phyloP scores from a whole-genome alignment of 495 filamentous ascomycete species.

The Cercophora samala region DNA sequence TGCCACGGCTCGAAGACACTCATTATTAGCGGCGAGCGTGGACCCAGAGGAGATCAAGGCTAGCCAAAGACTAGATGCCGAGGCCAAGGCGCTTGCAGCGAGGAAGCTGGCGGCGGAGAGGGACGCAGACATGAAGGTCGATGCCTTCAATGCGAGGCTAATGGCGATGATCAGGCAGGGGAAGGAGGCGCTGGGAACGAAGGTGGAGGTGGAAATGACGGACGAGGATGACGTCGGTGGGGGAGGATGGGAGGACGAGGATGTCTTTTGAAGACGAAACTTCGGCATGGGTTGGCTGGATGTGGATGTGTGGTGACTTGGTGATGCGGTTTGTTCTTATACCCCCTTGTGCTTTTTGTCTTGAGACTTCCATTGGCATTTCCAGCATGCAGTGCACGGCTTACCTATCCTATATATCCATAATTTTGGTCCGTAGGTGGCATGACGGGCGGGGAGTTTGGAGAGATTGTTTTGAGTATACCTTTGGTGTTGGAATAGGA shows the following conservation, averaged over 20 bases:
- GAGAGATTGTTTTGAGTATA: neutral
- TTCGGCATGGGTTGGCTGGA: neutral
- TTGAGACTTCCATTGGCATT: neutral
- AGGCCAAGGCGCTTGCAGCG: conserved; percentile 66
- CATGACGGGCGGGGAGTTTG: neutral
- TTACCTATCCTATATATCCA: neutral
- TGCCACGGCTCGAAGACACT: neutral
- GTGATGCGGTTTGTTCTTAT: neutral
- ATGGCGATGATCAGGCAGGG: conserved; percentile 85
- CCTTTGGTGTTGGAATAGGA: neutral
- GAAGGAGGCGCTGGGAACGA: conserved; percentile 79
- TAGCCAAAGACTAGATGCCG: conserved; percentile 47
- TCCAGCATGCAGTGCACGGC: neutral
- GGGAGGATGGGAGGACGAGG: conserved; percentile 8
- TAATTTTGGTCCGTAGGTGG: neutral
- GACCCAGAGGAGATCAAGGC: conserved; percentile 31
- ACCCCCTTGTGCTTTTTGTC: neutral
- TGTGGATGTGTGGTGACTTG: neutral
- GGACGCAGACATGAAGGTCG: conserved; percentile 74
- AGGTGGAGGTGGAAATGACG: conserved; percentile 67
- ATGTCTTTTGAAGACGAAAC: neutral
- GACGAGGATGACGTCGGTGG: conserved; percentile 39
- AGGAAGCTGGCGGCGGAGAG: conserved; percentile 65
- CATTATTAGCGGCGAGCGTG: conserved; percentile 12
- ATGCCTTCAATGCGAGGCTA: conserved; percentile 71